Percentiles rank a stretch among this genome's conserved stretches.
Evolutionary conservation across 441 rosid species (phyloP).

Genomic region (Croton laevigatus): DNA sequence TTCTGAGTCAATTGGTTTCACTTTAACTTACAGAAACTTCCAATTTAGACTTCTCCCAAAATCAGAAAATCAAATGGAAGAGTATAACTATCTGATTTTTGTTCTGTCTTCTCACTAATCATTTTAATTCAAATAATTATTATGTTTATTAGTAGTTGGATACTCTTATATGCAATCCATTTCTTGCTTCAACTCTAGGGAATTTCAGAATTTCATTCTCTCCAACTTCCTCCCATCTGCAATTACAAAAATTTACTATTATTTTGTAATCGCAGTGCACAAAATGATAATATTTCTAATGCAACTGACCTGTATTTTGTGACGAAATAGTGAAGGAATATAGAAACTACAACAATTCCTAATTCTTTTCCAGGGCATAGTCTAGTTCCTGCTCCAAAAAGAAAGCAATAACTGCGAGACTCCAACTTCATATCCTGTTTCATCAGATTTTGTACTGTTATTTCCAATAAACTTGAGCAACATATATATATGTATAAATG

Average conservation of each 20-base stretch:
- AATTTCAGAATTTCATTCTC: constrained; percentile 32
- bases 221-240: constrained; percentile 47
- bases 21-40: too few species aligned
- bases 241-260: background rate
- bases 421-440: constrained; percentile 33
- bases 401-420: constrained; percentile 28
- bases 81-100: too few species aligned
- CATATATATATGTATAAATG: background rate
- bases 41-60: too few species aligned
- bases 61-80: too few species aligned
- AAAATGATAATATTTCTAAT: too few species aligned
- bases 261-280: too few species aligned
- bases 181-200: constrained; percentile 48
- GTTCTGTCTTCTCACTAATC: too few species aligned
- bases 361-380: constrained; percentile 45
- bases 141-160: constrained; percentile 20
- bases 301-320: constrained; percentile 34
- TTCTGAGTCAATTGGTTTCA: too few species aligned
- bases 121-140: too few species aligned
- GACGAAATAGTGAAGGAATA: constrained; percentile 42
- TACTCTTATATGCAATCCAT: constrained; percentile 35
- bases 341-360: constrained; percentile 31
- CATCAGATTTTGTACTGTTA: background rate
- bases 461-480: background rate
- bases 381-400: constrained; percentile 45